Base-by-base conservation (phyloP, 2,329 filamentous ascomycete genomes). In the Aspergillus sergii region DNA sequence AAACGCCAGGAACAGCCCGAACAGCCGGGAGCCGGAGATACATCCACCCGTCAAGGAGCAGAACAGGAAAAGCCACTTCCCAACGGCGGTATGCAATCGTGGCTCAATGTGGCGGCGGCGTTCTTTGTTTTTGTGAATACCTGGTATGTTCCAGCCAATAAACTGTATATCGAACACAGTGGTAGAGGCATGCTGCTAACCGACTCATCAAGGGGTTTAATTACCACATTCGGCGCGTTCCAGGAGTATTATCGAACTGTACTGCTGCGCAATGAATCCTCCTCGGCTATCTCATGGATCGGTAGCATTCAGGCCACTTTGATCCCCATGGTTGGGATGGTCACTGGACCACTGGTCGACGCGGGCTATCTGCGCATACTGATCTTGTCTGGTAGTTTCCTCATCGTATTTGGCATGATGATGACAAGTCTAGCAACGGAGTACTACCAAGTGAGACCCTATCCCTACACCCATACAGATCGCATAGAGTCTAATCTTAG, bases 341-440 rank as follows among this genome's bases (percentile, higher is more conserved):
- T 82, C 11, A 78, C 81, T n/a, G 83, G 83, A 2, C 82, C 82
- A 0, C 59, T 85, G 43, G 83, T 82, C 62, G 83, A 85, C 69
- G 71, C 75, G 4, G 82, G 82, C 5, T 80, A 81, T 59, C 74
- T 82, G 34, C 75, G 76, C 2, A 53, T 63, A 28, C 69, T 84
- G 26, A 75, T 84, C 9, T 43, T 77, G 23, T 66, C 72, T 19
- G 82, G 83, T 14, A 76, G 75, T 21, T 75, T 79, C 61, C 66
- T 81, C 19, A 75, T 80, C 2, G 69, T 74, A 1, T 70, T 74
- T 32, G 72, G 72, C 4, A 63, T 74, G 45, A 73, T 75, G 73
- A 74, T 75, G 72, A 70, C 69, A 9, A 73, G 70, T 51, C 68
- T 73, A 16, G 68, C 69, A 1, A 72, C 66, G 3, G 53, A 69